Evolutionary conservation across 805 yeast genomes (phyloP).

Genomic region (Zygosaccharomyces pseudorouxii): DNA sequence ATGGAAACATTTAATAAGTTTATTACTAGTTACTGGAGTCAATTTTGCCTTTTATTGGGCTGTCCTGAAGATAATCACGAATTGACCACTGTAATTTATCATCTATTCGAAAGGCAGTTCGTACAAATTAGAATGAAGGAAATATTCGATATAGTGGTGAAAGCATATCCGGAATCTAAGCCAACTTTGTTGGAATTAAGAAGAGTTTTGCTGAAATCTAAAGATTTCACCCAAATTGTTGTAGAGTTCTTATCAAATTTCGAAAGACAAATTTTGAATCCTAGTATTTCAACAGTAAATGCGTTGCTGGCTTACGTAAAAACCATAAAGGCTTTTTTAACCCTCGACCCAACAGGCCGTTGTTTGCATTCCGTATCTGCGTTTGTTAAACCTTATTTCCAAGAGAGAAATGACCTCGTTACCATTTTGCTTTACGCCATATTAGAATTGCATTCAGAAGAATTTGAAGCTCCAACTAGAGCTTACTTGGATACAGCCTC

Average conservation of each 20-base stretch:
- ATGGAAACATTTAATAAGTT: constrained; percentile 29
- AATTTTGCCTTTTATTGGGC: constrained; percentile 19
- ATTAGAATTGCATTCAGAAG: constrained; percentile 39
- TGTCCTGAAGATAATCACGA: constrained; percentile 30
- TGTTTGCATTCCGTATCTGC: constrained; percentile 70
- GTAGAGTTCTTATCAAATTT: constrained; percentile 20
- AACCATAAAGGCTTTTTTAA: constrained; percentile 63
- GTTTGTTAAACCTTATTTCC: constrained; percentile 68
- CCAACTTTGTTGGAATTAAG: constrained; percentile 58
- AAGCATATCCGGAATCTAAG: constrained; percentile 47
- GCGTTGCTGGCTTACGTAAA: constrained; percentile 65
- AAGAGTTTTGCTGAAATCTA: constrained; percentile 43
- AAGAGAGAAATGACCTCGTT: constrained; percentile 70
- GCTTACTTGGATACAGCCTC: constrained; percentile 7
- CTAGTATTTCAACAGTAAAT: constrained; percentile 75
- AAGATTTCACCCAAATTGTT: constrained; percentile 17
- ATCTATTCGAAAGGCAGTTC: constrained; percentile 27
- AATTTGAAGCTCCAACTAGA: constrained; percentile 11
- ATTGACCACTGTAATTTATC: constrained; percentile 22
- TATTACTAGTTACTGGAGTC: constrained; percentile 26
- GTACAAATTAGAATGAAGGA: constrained; percentile 47
- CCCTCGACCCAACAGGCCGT: constrained; percentile 85
- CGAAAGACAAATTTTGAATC: constrained; percentile 49
- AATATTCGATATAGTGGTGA: constrained; percentile 51
- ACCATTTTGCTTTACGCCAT: constrained; percentile 66